Evolutionary conservation across 2,329 filamentous ascomycete genomes (phyloP).

Genomic region (Monosporascus sp.): DNA sequence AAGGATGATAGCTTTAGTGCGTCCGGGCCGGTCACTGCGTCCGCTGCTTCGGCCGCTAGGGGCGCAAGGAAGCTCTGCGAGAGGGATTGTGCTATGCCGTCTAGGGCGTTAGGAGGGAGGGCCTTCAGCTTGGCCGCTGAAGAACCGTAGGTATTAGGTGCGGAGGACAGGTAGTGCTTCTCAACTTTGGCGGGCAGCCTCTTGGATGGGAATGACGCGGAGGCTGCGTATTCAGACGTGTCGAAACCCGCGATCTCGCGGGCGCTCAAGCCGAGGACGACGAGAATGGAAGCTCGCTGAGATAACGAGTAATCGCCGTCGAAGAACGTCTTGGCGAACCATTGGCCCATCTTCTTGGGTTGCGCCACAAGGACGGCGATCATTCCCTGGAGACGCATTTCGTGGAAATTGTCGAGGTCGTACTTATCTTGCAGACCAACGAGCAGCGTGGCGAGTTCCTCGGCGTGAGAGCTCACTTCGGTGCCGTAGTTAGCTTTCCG

Average conservation of each 20-base stretch:
- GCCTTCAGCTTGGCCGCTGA: conserved; percentile 40
- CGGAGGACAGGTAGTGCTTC: conserved; percentile 52
- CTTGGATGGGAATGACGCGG: conserved; percentile 71
- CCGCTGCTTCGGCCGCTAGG: conserved; percentile 74
- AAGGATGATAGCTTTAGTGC: conserved; percentile 87
- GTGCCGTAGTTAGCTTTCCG: conserved; percentile 84
- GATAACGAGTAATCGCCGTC: conserved; percentile 85
- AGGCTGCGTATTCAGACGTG: conserved; percentile 44
- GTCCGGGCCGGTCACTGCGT: conserved; percentile 72
- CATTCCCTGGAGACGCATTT: conserved; percentile 72
- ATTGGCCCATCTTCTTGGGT: conserved; percentile 72
- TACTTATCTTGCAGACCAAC: conserved; percentile 81
- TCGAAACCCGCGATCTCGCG: conserved; percentile 80
- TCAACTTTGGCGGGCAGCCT: conserved; percentile 70
- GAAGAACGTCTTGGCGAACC: conserved; percentile 82
- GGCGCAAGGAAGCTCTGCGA: conserved; percentile 73
- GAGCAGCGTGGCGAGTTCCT: conserved; percentile 72
- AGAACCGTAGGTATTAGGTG: conserved; percentile 13
- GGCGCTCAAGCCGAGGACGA: conserved; percentile 74
- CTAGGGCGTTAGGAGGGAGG: conserved; percentile 55
- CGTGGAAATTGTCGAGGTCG: conserved; percentile 72
- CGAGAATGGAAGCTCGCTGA: conserved; percentile 77
- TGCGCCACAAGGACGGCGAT: conserved; percentile 74
- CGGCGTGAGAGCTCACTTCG: conserved; percentile 78
- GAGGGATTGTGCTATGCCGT: conserved; percentile 62